Conservation (phyloP, 2,329 filamentous ascomycete genomes). For the Gliomastix tumulicola region DNA sequence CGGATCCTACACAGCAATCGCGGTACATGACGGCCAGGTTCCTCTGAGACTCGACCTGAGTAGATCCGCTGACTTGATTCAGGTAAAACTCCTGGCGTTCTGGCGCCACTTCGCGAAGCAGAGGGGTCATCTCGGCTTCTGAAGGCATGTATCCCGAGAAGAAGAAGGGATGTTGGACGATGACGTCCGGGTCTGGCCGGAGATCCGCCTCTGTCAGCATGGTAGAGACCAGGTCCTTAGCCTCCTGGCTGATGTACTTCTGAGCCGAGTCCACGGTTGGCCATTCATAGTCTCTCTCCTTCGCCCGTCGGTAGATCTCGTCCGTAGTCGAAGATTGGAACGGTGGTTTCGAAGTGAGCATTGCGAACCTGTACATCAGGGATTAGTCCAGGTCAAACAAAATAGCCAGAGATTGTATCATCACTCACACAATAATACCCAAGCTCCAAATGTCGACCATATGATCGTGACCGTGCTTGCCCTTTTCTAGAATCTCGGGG, state of each 20-base stretch:
- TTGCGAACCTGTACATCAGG: constrained; percentile 70
- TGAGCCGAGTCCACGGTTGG: constrained; percentile 58
- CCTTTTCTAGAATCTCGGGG: constrained; percentile 91
- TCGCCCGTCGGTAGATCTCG: constrained; percentile 70
- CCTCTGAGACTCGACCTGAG: constrained; percentile 37
- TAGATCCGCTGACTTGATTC: constrained; percentile 34
- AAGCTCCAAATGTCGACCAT: constrained; percentile 98
- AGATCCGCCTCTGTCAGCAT: constrained; percentile 70
- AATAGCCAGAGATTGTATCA: neutral
- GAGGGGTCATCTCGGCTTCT: constrained; percentile 49
- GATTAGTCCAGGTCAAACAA: too few species aligned
- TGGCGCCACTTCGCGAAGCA: constrained; percentile 50
- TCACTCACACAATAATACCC: constrained; percentile 85
- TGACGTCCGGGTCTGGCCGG: constrained; percentile 68
- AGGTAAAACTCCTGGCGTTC: constrained; percentile 52
- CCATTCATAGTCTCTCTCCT: constrained; percentile 73
- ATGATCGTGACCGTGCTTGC: constrained; percentile 90
- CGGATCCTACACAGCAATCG: constrained; percentile 53
- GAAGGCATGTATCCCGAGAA: constrained; percentile 66
- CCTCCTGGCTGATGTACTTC: constrained; percentile 66
- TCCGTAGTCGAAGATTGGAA: constrained; percentile 90
- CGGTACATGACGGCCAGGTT: constrained; percentile 52
- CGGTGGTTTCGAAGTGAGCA: constrained; percentile 92
- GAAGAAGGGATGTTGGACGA: constrained; percentile 77
- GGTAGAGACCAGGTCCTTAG: constrained; percentile 70